A percentile compares a stretch with the other conserved stretches of the same genome.
phyloP scores from a whole-genome alignment of 2,329 filamentous ascomycete genomes.

The Monilinia fructicola region DNA sequence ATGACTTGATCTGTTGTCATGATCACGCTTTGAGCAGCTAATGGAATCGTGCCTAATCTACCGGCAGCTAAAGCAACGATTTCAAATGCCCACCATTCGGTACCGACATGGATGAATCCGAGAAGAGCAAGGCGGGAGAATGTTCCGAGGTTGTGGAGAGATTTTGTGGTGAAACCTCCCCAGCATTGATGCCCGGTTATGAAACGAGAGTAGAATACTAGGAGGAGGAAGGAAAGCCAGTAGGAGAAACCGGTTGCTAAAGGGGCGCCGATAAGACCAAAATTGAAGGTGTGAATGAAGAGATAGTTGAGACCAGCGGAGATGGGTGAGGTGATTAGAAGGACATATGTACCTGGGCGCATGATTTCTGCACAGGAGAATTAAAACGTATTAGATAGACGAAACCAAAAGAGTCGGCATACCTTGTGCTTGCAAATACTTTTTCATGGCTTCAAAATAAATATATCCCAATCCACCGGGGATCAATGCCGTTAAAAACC shows the following conservation, averaged over 20 bases:
- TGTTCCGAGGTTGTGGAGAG: slow-evolving; percentile 63
- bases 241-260: slow-evolving; percentile 82
- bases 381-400: slow-evolving; percentile 26
- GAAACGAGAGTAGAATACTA: slow-evolving; percentile 71
- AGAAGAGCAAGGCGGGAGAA: slow-evolving; percentile 75
- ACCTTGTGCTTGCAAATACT: slow-evolving; percentile 85
- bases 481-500: slow-evolving; percentile 70
- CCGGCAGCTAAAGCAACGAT: slow-evolving; percentile 84
- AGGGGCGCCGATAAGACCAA: slow-evolving; percentile 77
- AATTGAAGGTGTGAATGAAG: slow-evolving; percentile 68
- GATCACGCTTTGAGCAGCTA: slow-evolving; percentile 83
- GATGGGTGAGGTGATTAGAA: slow-evolving; percentile 77
- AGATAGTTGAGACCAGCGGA: slow-evolving; percentile 79
- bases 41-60: slow-evolving; percentile 71
- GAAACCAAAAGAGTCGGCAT: slow-evolving; percentile 49
- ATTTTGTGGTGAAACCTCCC: slow-evolving; percentile 68
- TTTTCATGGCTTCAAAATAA: slow-evolving; percentile 84
- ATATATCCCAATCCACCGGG: slow-evolving; percentile 84
- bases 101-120: slow-evolving; percentile 80
- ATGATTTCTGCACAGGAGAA: slow-evolving; percentile 56
- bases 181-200: slow-evolving; percentile 73
- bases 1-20: slow-evolving; percentile 86
- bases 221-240: slow-evolving; percentile 77
- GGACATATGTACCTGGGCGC: slow-evolving; percentile 76
- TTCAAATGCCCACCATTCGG: slow-evolving; percentile 94